Evolutionary conservation across 805 yeast species (phyloP).

Genomic region (Saturnispora sanitii): DNA sequence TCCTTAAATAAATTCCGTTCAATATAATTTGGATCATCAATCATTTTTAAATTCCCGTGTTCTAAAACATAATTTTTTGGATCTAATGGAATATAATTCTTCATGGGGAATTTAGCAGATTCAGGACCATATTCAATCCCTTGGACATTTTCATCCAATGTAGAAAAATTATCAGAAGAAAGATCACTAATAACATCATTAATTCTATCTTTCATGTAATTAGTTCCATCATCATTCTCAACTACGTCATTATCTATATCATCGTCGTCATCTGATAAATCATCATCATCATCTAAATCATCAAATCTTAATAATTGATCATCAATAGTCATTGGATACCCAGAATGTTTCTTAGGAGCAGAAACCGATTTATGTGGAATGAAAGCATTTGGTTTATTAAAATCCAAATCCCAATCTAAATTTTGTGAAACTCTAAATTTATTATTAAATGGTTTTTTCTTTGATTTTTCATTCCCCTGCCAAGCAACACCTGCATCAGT

Average conservation of each 20-base stretch:
- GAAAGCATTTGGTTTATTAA: constrained; percentile 29
- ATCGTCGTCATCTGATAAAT: background rate
- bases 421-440: constrained; percentile 33
- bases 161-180: too few relatives aligned
- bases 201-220: too few relatives aligned
- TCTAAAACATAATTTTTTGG: constrained; percentile 21
- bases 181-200: too few relatives aligned
- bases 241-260: constrained; percentile 8
- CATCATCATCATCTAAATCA: constrained; percentile 9
- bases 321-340: constrained; percentile 7
- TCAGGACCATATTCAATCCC: constrained; percentile 14
- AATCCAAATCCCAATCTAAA: constrained; percentile 35
- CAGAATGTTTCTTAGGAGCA: background rate
- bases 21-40: constrained; percentile 8
- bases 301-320: constrained; percentile 16
- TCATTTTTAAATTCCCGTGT: constrained; percentile 3
- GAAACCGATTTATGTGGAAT: constrained; percentile 22
- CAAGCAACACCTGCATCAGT: constrained; percentile 37
- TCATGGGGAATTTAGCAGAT: constrained; percentile 24
- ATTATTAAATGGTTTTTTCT: constrained; percentile 33
- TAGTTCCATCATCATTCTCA: constrained; percentile 3
- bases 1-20: constrained; percentile 15
- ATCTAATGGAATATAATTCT: constrained; percentile 16
- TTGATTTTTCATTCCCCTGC: constrained; percentile 36
- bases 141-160: too few relatives aligned